Evolutionary conservation across 345 rosid genomes (phyloP).

Genomic region (Populus euphratica): DNA sequence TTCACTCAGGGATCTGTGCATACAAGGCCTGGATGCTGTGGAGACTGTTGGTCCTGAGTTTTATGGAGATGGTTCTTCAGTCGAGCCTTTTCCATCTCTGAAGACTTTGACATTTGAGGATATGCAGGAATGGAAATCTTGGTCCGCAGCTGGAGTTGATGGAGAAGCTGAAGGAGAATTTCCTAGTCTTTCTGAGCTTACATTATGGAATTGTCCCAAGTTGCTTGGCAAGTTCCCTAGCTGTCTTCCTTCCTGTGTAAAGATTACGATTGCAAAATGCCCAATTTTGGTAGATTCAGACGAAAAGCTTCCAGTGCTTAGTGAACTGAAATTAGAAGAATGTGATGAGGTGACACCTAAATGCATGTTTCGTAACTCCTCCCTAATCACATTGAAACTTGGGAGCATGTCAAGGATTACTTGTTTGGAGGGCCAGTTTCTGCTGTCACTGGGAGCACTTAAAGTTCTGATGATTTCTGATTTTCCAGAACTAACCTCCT

Average conservation of each 20-base stretch:
- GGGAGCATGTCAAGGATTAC: neutral
- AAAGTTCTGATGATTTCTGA: neutral
- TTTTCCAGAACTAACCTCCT: neutral
- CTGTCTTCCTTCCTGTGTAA: conserved; percentile 15
- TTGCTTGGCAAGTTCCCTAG: conserved; percentile 24
- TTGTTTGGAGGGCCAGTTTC: neutral
- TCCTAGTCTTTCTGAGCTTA: conserved; percentile 29
- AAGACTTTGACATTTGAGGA: conserved; percentile 10
- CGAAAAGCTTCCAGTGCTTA: conserved; percentile 3
- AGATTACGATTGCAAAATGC: conserved; percentile 5
- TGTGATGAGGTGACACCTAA: conserved; percentile 4
- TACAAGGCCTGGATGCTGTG: conserved; percentile 6
- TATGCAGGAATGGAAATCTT: conserved; percentile 32
- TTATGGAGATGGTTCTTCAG: neutral
- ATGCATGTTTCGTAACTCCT: neutral
- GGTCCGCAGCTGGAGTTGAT: conserved; percentile 16
- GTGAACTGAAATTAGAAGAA: neutral
- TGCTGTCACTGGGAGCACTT: neutral
- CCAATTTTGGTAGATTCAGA: neutral
- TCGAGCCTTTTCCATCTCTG: conserved; percentile 11
- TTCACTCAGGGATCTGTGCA: conserved; percentile 4
- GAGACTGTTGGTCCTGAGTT: conserved; percentile 10
- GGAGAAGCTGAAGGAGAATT: conserved; percentile 20
- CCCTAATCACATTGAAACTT: neutral
- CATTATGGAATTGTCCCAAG: conserved; percentile 26